These are phyloP conservation scores for Favolaschia claudopus DNA, from an alignment of 768 basidiomycete genomes.

Conservation along the genomic window DNA sequence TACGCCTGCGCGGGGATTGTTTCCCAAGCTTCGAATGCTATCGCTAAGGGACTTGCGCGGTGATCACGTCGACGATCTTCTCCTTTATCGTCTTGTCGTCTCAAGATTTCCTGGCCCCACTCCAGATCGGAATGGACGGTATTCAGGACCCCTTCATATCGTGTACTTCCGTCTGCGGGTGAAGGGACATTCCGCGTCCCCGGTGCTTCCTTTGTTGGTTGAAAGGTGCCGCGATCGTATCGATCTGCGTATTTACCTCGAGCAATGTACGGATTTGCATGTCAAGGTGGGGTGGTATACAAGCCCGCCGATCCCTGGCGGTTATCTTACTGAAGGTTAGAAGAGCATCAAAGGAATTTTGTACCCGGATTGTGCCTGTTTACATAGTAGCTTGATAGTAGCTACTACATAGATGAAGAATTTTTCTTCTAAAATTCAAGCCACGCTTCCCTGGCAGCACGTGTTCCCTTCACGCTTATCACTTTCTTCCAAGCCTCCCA, in stretches of 20 bases:
- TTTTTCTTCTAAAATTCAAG: too few species aligned
- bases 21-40: constrained; percentile 14
- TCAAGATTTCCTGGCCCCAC: constrained; percentile 10
- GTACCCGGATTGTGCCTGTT: background rate
- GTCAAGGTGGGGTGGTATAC: constrained; percentile 20
- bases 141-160: background rate
- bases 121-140: background rate
- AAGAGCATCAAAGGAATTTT: too few species aligned
- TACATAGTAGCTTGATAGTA: too few species aligned
- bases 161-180: constrained; percentile 21
- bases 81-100: constrained; percentile 24
- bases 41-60: constrained; percentile 9
- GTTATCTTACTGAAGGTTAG: constrained; percentile 20
- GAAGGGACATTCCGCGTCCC: constrained; percentile 16
- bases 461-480: too few species aligned
- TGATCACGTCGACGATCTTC: constrained; percentile 20
- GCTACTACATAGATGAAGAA: too few species aligned
- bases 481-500: too few species aligned
- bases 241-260: constrained; percentile 19
- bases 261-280: constrained; percentile 4
- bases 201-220: constrained; percentile 23
- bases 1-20: background rate
- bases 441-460: too few species aligned
- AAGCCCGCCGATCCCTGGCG: constrained; percentile 20
- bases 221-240: constrained; percentile 22